Evolutionary conservation across 768 basidiomycete genomes (phyloP).

Genomic region (Dendrothele bispora): DNA sequence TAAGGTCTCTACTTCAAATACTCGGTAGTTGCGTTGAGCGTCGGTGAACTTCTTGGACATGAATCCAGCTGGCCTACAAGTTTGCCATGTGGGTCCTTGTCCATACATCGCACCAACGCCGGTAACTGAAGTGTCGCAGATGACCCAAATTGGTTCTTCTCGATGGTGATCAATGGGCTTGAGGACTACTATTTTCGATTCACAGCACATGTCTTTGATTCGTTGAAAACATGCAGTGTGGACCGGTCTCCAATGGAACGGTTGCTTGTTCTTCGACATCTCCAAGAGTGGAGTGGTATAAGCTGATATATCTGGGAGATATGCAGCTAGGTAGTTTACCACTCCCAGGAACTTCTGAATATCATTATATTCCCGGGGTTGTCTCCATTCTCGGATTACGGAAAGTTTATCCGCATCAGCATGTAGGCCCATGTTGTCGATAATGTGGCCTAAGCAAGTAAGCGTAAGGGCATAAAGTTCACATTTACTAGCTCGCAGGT

Average conservation of each 20-base stretch:
- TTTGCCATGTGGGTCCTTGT: background rate
- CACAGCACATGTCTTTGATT: constrained; percentile 5
- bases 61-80: background rate
- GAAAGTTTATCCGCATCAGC: constrained; percentile 28
- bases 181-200: constrained; percentile 7
- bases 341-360: constrained; percentile 29
- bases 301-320: constrained; percentile 24
- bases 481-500: constrained; percentile 23
- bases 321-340: constrained; percentile 26
- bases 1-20: too few relatives aligned
- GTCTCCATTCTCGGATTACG: constrained; percentile 1
- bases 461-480: constrained; percentile 20
- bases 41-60: too few relatives aligned
- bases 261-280: constrained; percentile 15
- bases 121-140: constrained; percentile 10
- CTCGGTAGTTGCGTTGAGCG: too few relatives aligned
- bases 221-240: constrained; percentile 8
- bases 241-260: constrained; percentile 22
- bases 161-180: constrained; percentile 9
- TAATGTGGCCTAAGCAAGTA: constrained; percentile 29
- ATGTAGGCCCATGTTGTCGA: constrained; percentile 29
- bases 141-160: constrained; percentile 14
- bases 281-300: constrained; percentile 20
- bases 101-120: background rate
- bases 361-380: constrained; percentile 10